A percentile compares a stretch with the other conserved stretches of the same genome.
These are phyloP conservation scores for Boletus edulis DNA, from an alignment of 768 basidiomycete species.

Conservation along the genomic window DNA sequence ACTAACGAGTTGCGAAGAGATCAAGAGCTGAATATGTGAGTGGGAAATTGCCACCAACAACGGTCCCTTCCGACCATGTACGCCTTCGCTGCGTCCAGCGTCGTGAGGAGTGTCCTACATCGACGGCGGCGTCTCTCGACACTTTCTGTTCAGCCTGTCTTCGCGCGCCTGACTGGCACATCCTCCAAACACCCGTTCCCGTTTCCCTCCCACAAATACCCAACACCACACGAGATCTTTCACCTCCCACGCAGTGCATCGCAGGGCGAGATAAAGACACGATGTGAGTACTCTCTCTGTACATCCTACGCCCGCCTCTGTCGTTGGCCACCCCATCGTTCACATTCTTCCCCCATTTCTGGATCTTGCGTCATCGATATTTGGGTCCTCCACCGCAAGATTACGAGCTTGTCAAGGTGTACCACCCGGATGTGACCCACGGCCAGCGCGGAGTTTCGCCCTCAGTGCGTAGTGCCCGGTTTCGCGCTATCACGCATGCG, in stretches of 20 bases:
- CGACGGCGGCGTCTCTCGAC: neutral
- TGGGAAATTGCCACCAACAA: too few species aligned
- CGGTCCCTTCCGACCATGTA: constrained; percentile 6
- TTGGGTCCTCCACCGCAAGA: constrained; percentile 38
- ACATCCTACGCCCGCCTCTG: neutral
- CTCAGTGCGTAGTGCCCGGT: constrained; percentile 51
- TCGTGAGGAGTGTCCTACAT: neutral
- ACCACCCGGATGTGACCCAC: constrained; percentile 65
- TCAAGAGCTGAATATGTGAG: too few species aligned
- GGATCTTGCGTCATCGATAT: neutral
- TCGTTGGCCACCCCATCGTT: too few species aligned
- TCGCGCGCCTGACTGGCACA: constrained; percentile 9
- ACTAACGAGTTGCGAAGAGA: too few species aligned
- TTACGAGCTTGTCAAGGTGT: constrained; percentile 67
- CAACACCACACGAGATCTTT: constrained; percentile 72
- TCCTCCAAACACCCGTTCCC: constrained; percentile 33
- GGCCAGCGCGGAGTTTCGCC: constrained; percentile 40
- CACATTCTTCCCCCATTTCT: too few species aligned
- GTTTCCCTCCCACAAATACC: constrained; percentile 51
- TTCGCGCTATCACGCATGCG: constrained; percentile 62
- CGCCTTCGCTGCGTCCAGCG: neutral
- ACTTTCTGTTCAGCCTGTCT: neutral
- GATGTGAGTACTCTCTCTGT: constrained; percentile 50
- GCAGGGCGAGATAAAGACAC: constrained; percentile 59
- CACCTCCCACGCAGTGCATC: constrained; percentile 56